phyloP scores from a whole-genome alignment of 2,329 filamentous ascomycete species.

The Diaporthe caulivora region DNA sequence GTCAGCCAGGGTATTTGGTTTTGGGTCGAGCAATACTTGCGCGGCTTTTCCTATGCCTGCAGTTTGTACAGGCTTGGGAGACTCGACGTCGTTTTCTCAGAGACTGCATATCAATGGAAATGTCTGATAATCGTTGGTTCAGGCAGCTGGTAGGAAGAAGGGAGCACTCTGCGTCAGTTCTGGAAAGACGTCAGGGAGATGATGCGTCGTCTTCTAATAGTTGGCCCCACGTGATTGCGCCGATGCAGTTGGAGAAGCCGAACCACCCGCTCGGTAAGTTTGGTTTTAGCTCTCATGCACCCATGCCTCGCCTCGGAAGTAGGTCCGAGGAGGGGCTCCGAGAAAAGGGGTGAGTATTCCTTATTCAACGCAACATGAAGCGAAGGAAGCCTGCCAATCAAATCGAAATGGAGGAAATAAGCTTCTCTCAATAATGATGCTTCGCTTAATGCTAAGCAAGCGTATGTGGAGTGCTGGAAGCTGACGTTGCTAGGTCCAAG shows the following conservation, averaged over 20 bases:
- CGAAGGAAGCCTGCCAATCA: too few relatives aligned
- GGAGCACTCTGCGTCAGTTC: not conserved
- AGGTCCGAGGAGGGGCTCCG: too few relatives aligned
- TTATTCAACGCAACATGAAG: too few relatives aligned
- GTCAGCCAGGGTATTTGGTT: not conserved
- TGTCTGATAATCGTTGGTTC: not conserved
- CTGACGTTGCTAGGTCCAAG: too few relatives aligned
- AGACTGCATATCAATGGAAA: not conserved
- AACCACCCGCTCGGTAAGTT: not conserved
- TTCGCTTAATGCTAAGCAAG: too few relatives aligned
- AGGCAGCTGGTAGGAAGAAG: not conserved
- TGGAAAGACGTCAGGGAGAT: not conserved
- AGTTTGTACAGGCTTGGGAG: not conserved
- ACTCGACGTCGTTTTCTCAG: not conserved
- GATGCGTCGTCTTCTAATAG: not conserved
- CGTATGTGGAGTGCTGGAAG: too few relatives aligned
- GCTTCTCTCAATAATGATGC: too few relatives aligned
- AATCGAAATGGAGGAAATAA: too few relatives aligned
- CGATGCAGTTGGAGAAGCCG: not conserved
- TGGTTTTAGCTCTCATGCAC: not conserved
- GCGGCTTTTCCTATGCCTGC: conserved; percentile 3
- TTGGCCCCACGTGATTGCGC: not conserved
- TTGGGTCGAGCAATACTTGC: not conserved
- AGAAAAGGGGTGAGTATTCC: too few relatives aligned
- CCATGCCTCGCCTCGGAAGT: not conserved